A percentile compares a stretch with the other conserved stretches of the same genome.
Evolutionary conservation across 805 yeast genomes (phyloP).

Genomic region (Kurtzmaniella cleridarum): DNA sequence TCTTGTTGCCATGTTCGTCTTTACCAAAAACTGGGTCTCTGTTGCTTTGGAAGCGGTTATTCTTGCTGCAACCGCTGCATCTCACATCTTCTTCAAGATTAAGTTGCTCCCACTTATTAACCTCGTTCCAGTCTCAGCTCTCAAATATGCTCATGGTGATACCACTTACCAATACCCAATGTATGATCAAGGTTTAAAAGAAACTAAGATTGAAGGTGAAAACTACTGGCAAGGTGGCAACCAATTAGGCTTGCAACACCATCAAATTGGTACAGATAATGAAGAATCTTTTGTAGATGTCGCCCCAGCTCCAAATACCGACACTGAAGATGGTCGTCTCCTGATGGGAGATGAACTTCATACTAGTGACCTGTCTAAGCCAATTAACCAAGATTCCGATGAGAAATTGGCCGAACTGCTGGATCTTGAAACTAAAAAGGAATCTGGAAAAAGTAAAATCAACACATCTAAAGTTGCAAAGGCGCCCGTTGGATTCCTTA

Average conservation of each 20-base stretch:
- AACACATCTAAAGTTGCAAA: conserved; percentile 10
- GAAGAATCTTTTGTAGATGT: neutral
- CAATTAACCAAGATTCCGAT: conserved; percentile 10
- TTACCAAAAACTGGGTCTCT: conserved; percentile 76
- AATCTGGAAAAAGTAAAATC: neutral
- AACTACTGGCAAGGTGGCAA: conserved; percentile 42
- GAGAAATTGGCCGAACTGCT: neutral
- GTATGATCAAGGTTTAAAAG: conserved; percentile 59
- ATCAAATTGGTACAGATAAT: conserved; percentile 13
- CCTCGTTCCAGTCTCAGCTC: conserved; percentile 63
- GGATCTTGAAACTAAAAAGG: conserved; percentile 4
- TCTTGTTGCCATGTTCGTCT: conserved; percentile 64
- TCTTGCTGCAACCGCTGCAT: conserved; percentile 50
- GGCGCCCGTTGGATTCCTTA: conserved; percentile 23
- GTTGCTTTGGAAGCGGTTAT: conserved; percentile 64
- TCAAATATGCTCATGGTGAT: conserved; percentile 43
- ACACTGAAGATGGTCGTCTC: conserved; percentile 4
- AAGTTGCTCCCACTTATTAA: conserved; percentile 61
- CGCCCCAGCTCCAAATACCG: neutral
- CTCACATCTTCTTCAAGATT: conserved; percentile 55
- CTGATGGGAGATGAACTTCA: conserved; percentile 11
- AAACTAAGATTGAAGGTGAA: conserved; percentile 49
- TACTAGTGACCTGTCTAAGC: conserved; percentile 15
- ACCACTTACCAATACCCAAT: conserved; percentile 47
- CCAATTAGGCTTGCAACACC: conserved; percentile 28